A percentile compares a stretch with the other conserved stretches of the same genome.
phyloP scores from a whole-genome alignment of 192 early-diverging fungal genomes.

The Mortierella antarctica region DNA sequence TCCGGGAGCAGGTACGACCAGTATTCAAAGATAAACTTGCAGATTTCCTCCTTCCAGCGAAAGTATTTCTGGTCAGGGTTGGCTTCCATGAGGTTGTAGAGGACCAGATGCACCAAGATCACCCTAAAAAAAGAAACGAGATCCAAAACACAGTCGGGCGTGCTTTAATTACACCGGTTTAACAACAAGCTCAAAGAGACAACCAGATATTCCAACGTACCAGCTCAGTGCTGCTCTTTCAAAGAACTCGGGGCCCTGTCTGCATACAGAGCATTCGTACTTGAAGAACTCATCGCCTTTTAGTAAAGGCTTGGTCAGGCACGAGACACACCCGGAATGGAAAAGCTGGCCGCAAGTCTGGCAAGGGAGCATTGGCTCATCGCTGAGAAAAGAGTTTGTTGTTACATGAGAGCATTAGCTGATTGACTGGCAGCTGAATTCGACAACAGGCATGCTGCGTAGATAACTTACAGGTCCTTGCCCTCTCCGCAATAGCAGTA shows the following conservation, averaged over 20 bases:
- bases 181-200: not conserved
- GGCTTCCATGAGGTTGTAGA: constrained; percentile 76
- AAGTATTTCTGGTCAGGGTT: constrained; percentile 76
- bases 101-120: constrained; percentile 75
- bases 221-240: constrained; percentile 78
- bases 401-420: not conserved
- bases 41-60: constrained; percentile 86
- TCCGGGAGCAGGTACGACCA: constrained; percentile 80
- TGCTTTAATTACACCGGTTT: not conserved
- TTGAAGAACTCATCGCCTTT: constrained; percentile 80
- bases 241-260: constrained; percentile 68
- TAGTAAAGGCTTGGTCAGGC: constrained; percentile 66
- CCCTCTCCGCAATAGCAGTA: constrained; percentile 88
- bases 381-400: constrained; percentile 39
- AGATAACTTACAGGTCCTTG: constrained; percentile 58
- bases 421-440: not conserved
- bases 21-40: constrained; percentile 76
- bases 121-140: constrained; percentile 22
- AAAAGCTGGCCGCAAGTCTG: constrained; percentile 75
- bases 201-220: constrained; percentile 25
- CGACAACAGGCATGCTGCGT: not conserved
- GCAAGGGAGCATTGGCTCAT: constrained; percentile 78
- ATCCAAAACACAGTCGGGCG: not conserved
- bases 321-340: constrained; percentile 76
- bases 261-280: constrained; percentile 83